Conservation (phyloP, 805 yeast genomes). For the Torulaspora franciscae region DNA sequence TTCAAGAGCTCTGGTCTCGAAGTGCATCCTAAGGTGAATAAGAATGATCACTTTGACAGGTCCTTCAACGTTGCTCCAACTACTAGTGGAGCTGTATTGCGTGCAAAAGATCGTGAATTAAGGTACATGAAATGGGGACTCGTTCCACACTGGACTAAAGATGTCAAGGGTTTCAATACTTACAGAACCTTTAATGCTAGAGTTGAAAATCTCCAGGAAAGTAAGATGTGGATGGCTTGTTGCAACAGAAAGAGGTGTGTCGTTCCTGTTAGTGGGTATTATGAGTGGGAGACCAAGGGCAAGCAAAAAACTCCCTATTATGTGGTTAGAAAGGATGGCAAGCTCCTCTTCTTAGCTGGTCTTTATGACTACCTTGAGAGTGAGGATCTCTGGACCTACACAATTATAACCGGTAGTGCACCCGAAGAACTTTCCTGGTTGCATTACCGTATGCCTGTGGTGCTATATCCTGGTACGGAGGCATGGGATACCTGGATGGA, state of each 20-base stretch:
- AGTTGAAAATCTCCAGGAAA: constrained; percentile 47
- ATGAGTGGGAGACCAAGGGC: constrained; percentile 58
- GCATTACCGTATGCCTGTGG: constrained; percentile 74
- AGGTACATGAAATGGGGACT: constrained; percentile 77
- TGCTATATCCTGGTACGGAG: constrained; percentile 53
- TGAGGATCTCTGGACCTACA: constrained; percentile 43
- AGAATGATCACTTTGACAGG: constrained; percentile 19
- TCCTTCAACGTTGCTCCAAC: constrained; percentile 65
- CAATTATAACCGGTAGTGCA: constrained; percentile 73
- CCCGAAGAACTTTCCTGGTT: constrained; percentile 58
- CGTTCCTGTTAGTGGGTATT: constrained; percentile 78
- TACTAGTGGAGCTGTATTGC: constrained; percentile 41
- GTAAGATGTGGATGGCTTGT: constrained; percentile 54
- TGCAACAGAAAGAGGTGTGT: constrained; percentile 56
- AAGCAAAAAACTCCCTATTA: constrained; percentile 58
- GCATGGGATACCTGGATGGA: constrained; percentile 64
- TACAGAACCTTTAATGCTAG: constrained; percentile 70
- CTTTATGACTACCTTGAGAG: constrained; percentile 36
- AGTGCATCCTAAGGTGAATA: constrained; percentile 13
- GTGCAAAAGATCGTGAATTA: constrained; percentile 24
- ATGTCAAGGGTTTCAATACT: constrained; percentile 30
- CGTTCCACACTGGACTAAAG: constrained; percentile 60
- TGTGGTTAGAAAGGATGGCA: constrained; percentile 48
- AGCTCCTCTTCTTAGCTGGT: constrained; percentile 64
- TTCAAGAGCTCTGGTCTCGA: constrained; percentile 14